phyloP scores from a whole-genome alignment of 768 basidiomycete genomes.

The Amanita muscaria region DNA sequence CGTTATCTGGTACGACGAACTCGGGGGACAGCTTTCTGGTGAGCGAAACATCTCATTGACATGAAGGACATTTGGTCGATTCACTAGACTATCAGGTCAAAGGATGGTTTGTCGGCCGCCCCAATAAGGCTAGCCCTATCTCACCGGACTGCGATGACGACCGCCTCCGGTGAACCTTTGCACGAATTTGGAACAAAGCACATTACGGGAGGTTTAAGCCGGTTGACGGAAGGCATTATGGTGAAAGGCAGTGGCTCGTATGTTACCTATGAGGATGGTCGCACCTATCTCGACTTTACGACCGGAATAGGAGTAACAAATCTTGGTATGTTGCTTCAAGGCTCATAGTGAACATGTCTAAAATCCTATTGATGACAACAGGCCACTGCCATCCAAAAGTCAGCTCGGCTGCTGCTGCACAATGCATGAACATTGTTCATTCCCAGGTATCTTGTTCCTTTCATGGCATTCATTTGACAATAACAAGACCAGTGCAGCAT shows the following conservation, averaged over 20 bases:
- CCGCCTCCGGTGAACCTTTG: slow-evolving; percentile 15
- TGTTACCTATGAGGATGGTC: slow-evolving; percentile 63
- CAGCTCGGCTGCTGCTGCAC: slow-evolving; percentile 82
- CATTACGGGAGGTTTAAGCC: slow-evolving; percentile 37
- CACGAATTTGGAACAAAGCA: slow-evolving; percentile 34
- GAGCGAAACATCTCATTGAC: too few relatives aligned
- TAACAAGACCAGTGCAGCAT: slow-evolving; percentile 65
- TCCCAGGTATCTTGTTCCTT: slow-evolving; percentile 44
- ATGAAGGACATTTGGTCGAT: neutral
- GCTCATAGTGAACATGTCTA: neutral
- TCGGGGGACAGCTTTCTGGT: too few relatives aligned
- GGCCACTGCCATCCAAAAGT: slow-evolving; percentile 86
- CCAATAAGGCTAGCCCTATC: neutral
- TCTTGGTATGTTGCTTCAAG: slow-evolving; percentile 42
- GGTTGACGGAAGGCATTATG: slow-evolving; percentile 49
- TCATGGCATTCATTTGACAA: neutral
- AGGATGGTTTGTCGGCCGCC: neutral
- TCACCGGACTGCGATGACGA: slow-evolving; percentile 1
- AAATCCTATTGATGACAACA: slow-evolving; percentile 17
- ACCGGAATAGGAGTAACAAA: slow-evolving; percentile 84
- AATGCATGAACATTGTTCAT: slow-evolving; percentile 75
- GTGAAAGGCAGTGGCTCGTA: slow-evolving; percentile 66
- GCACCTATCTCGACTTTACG: slow-evolving; percentile 75
- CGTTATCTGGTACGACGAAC: too few relatives aligned
- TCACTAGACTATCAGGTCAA: neutral